Evolutionary conservation across 768 basidiomycete genomes (phyloP).

Genomic region (Rhodotorula babjevae): DNA sequence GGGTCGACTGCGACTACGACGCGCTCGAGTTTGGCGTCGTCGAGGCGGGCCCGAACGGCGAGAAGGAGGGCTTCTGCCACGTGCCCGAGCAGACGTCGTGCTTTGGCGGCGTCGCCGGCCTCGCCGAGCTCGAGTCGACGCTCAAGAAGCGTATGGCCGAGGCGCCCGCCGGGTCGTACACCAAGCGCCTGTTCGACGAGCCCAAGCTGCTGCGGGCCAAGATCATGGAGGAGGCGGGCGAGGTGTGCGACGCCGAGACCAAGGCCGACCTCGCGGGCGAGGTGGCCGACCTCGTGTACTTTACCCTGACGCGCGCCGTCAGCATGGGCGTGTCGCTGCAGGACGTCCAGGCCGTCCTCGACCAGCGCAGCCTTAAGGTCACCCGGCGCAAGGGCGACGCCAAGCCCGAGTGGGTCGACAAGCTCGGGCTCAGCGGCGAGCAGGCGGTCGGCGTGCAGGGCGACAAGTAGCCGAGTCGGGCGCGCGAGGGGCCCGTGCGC

Average conservation of each 20-base stretch:
- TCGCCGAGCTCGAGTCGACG: conserved; percentile 73
- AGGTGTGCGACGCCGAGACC: conserved; percentile 70
- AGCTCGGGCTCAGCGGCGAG: conserved; percentile 31
- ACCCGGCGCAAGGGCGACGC: conserved; percentile 85
- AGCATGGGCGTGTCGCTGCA: conserved; percentile 72
- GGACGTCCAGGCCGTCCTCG: conserved; percentile 78
- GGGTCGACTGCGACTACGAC: conserved; percentile 86
- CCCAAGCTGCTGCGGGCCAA: conserved; percentile 77
- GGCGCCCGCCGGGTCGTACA: conserved; percentile 89
- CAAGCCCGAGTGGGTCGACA: conserved; percentile 61
- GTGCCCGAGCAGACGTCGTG: conserved; percentile 77
- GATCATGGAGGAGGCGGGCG: conserved; percentile 97
- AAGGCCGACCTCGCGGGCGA: conserved; percentile 86
- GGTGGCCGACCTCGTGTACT: conserved; percentile 91
- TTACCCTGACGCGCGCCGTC: conserved; percentile 77
- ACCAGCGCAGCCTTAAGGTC: conserved; percentile 77
- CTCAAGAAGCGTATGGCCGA: conserved; percentile 64
- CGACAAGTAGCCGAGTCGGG: conserved; percentile 5
- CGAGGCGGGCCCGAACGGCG: conserved; percentile 48
- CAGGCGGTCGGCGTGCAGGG: conserved; percentile 34
- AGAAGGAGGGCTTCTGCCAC: conserved; percentile 40
- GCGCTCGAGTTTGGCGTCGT: conserved; percentile 83
- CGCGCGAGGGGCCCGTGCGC: too few species aligned
- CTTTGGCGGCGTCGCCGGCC: conserved; percentile 75
- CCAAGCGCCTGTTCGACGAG: conserved; percentile 76